phyloP scores from a whole-genome alignment of 441 rosid species.

The Lepidium campestre region DNA sequence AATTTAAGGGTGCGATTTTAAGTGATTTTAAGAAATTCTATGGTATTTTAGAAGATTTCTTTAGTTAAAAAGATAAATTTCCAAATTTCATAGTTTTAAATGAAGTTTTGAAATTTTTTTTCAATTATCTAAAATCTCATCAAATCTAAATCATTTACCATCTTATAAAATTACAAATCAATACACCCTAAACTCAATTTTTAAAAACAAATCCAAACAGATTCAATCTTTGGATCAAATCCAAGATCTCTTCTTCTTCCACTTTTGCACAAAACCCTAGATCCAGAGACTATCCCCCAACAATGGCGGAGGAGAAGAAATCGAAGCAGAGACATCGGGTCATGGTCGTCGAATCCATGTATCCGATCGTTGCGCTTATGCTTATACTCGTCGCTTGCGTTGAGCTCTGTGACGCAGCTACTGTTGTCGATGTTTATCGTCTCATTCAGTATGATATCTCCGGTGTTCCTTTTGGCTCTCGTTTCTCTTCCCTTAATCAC shows the following conservation, averaged over 20 bases:
- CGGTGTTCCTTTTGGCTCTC: conserved; percentile 83
- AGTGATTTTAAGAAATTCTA: too few relatives aligned
- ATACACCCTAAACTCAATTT: too few relatives aligned
- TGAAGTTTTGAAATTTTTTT: too few relatives aligned
- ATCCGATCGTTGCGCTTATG: conserved; percentile 54
- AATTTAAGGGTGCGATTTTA: too few relatives aligned
- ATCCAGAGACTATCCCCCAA: conserved; percentile 14
- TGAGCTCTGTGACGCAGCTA: conserved; percentile 87
- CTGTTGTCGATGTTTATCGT: conserved; percentile 93
- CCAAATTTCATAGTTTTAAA: too few relatives aligned
- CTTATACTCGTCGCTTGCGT: conserved; percentile 75
- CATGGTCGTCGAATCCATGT: conserved; percentile 52
- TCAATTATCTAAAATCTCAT: too few relatives aligned
- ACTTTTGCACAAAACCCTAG: conserved; percentile 39
- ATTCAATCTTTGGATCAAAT: background rate
- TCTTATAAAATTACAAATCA: too few relatives aligned
- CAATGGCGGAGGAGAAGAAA: conserved; percentile 36
- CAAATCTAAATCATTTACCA: too few relatives aligned
- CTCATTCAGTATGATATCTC: conserved; percentile 92
- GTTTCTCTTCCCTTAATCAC: conserved; percentile 79
- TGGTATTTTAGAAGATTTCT: too few relatives aligned
- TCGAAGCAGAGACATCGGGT: conserved; percentile 15
- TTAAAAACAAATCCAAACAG: too few relatives aligned
- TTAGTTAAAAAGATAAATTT: too few relatives aligned
- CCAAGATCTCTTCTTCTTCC: conserved; percentile 19